Evolutionary conservation across 306 rosid species (phyloP), one percentile per base, ranked within the genome.

Genomic region (Corylus avellana): DNA sequence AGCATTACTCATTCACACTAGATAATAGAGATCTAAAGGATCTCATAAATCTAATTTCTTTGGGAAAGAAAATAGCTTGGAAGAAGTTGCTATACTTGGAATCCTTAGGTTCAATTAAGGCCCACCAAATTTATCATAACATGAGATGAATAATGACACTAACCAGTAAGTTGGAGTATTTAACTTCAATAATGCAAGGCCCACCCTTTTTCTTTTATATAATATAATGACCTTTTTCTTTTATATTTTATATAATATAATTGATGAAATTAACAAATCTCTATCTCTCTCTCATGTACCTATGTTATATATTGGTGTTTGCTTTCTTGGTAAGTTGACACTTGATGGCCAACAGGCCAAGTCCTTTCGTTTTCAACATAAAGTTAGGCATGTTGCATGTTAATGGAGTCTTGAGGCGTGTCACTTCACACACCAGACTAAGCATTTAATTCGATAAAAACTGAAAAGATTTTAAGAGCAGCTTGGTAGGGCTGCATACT

Each of bases 321-420:
- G 47, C 70, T 32, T 32, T 32, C 42, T 29, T 13, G 46, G 47
- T 63, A 7, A 32, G n/a, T 7, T 37, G 44, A 13, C 47, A 63
- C 18, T 32, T 14, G 12, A 63, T 29, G 9, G 62, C 46, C 46
- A 42, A 22, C 12, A 56, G 10, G 13, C 20, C 47, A 32, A 32
- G 70, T 32, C 70, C 47, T 32, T 32, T 63, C 70, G 46, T 63
- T 63, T 63, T 32, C 70, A 32, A 44, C 70, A 63, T 63, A 32
- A 32, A 63, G 70, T 11, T 63, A 32, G 46, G 5, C 47, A 63
- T 32, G 70, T 63, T 63, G 47, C 70, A 63, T 37, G 70, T 32
- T 16, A 63, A 63, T 63, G 22, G 47, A 32, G 70, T 17, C 70
- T 16, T 63, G 9, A 63, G 8, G 7, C 22, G 44, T 63, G 70